Evolutionary conservation across 2,329 filamentous ascomycete species (phyloP).

Genomic region (Elsinoe necatrix): DNA sequence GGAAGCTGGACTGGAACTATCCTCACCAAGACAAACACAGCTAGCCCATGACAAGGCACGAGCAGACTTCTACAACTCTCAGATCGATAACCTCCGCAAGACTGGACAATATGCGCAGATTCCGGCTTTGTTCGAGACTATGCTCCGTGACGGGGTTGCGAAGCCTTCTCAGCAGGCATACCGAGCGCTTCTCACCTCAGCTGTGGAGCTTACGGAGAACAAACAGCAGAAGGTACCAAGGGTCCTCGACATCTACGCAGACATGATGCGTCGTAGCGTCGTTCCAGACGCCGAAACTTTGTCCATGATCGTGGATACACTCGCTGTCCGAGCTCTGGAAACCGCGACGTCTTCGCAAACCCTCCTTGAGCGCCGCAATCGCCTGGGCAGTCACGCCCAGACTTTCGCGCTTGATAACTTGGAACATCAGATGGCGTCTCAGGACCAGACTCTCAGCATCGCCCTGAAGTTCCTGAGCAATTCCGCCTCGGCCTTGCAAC

Average conservation of each 20-base stretch:
- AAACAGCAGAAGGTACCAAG: constrained; percentile 81
- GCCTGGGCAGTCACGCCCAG: constrained; percentile 79
- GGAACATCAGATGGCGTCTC: constrained; percentile 74
- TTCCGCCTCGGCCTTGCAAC: constrained; percentile 57
- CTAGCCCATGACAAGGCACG: neutral
- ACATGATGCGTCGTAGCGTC: constrained; percentile 85
- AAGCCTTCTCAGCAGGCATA: constrained; percentile 79
- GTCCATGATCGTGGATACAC: constrained; percentile 72
- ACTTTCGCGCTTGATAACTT: constrained; percentile 83
- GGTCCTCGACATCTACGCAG: constrained; percentile 87
- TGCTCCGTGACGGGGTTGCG: constrained; percentile 72
- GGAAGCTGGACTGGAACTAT: constrained; percentile 13
- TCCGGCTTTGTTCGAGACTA: constrained; percentile 79
- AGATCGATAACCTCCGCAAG: constrained; percentile 65
- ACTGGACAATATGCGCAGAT: constrained; percentile 75
- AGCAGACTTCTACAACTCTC: constrained; percentile 26
- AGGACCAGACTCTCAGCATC: constrained; percentile 79
- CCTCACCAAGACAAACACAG: neutral
- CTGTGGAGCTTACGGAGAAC: constrained; percentile 70
- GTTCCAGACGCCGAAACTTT: constrained; percentile 78
- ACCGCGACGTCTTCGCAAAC: constrained; percentile 62
- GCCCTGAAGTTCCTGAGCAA: constrained; percentile 79
- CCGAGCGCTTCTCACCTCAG: constrained; percentile 78
- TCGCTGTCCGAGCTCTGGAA: constrained; percentile 73
- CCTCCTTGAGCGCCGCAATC: constrained; percentile 71